phyloP scores from a whole-genome alignment of 2,329 filamentous ascomycete genomes.

The Hansfordia pulvinata region DNA sequence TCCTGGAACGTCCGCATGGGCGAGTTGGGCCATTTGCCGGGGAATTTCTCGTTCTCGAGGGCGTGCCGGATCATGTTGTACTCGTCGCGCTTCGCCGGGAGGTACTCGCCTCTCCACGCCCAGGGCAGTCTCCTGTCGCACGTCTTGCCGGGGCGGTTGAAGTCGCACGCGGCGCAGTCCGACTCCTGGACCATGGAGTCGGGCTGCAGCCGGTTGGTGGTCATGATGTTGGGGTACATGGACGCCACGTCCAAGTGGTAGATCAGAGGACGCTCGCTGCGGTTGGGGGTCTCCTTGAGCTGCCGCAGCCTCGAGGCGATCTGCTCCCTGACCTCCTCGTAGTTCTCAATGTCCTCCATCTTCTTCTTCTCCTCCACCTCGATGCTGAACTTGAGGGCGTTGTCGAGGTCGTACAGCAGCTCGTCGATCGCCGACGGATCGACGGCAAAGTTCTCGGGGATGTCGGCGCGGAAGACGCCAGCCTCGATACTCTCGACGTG shows the following conservation, averaged over 20 bases:
- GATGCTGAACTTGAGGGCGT: constrained; percentile 78
- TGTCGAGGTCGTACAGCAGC: constrained; percentile 72
- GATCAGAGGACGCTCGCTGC: constrained; percentile 76
- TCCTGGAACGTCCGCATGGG: constrained; percentile 69
- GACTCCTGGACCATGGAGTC: constrained; percentile 98
- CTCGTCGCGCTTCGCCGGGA: constrained; percentile 91
- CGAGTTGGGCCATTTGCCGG: constrained; percentile 59
- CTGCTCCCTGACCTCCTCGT: constrained; percentile 71
- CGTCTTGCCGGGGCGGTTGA: constrained; percentile 93
- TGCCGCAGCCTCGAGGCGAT: constrained; percentile 58
- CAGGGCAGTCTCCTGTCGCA: constrained; percentile 91
- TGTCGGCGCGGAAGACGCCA: constrained; percentile 90
- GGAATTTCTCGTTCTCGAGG: constrained; percentile 84
- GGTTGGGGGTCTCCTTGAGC: constrained; percentile 71
- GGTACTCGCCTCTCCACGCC: constrained; percentile 95
- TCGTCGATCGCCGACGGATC: constrained; percentile 84
- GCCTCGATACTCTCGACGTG: constrained; percentile 99
- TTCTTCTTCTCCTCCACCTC: constrained; percentile 74
- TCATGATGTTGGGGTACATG: constrained; percentile 99
- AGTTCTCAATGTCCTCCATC: constrained; percentile 66
- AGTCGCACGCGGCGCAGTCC: constrained; percentile 94
- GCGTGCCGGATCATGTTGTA: constrained; percentile 98
- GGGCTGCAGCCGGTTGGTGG: constrained; percentile 90
- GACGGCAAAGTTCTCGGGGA: constrained; percentile 87
- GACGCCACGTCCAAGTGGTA: constrained; percentile 98